These are phyloP conservation scores for Salix dunnii DNA, from an alignment of 345 rosid genomes.

Conservation along the genomic window DNA sequence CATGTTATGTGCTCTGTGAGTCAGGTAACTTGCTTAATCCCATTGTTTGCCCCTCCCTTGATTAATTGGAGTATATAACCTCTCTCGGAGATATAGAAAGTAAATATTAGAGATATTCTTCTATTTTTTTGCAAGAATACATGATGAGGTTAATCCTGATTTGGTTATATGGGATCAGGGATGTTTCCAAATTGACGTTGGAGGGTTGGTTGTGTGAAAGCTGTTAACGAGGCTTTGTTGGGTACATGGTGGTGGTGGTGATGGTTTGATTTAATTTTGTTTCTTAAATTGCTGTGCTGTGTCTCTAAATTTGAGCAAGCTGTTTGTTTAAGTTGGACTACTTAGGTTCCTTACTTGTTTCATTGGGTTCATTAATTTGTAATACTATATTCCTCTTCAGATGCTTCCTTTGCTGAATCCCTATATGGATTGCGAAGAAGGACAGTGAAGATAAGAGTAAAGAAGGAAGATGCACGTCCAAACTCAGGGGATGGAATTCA, in stretches of 20 bases:
- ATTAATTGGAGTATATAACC: background rate
- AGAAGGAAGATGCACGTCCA: constrained; percentile 38
- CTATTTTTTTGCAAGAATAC: background rate
- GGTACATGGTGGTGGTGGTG: background rate
- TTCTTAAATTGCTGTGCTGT: background rate
- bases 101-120: background rate
- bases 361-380: constrained; percentile 7
- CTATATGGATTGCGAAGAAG: constrained; percentile 95
- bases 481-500: constrained; percentile 49
- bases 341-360: background rate
- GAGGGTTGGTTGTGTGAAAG: background rate
- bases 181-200: no score
- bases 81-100: background rate
- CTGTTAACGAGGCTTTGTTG: background rate
- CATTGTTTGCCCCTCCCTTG: background rate
- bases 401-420: constrained; percentile 95
- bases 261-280: background rate
- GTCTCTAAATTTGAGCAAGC: constrained; percentile 1
- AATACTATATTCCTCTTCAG: constrained; percentile 37
- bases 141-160: background rate
- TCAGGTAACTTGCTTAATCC: background rate
- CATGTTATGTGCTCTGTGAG: background rate
- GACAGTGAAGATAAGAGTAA: constrained; percentile 53
- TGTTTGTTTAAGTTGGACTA: constrained; percentile 4
- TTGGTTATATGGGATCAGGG: background rate